These are phyloP conservation scores for Penicillium riverlandense DNA, from an alignment of 495 filamentous ascomycete species.

Conservation along the genomic window DNA sequence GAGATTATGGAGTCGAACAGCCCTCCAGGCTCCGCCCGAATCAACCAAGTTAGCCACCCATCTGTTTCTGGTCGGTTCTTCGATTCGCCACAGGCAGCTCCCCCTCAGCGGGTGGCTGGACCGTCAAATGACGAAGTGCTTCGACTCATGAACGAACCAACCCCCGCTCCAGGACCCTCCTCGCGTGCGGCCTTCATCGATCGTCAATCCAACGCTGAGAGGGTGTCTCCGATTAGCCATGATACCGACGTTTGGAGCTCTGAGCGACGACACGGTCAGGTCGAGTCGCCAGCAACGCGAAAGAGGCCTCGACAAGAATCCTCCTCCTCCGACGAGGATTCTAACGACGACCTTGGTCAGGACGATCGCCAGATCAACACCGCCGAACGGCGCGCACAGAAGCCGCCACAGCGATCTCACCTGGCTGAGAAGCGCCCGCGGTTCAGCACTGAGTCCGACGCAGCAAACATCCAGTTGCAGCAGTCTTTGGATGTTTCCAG, in stretches of 20 bases:
- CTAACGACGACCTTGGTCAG: slow-evolving; percentile 11
- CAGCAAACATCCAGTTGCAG: neutral
- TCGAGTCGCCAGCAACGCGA: slow-evolving; percentile 1
- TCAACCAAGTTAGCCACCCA: slow-evolving; percentile 11
- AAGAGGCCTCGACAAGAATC: slow-evolving; percentile 12
- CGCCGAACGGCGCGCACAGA: slow-evolving; percentile 12
- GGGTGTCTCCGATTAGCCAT: slow-evolving; percentile 24
- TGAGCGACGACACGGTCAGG: slow-evolving; percentile 3
- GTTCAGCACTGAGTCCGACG: neutral
- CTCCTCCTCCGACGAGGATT: slow-evolving; percentile 4
- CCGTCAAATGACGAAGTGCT: neutral
- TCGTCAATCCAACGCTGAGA: slow-evolving; percentile 22
- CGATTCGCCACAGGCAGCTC: neutral
- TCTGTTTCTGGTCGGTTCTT: slow-evolving; percentile 1
- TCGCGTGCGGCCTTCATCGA: slow-evolving; percentile 24
- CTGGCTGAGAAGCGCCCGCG: slow-evolving; percentile 6
- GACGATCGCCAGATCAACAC: slow-evolving; percentile 9
- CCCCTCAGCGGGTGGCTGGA: neutral
- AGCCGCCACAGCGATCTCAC: slow-evolving; percentile 7
- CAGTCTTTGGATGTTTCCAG: neutral
- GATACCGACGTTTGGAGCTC: slow-evolving; percentile 7
- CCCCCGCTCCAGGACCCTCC: neutral
- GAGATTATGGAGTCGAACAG: slow-evolving; percentile 10
- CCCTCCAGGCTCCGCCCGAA: slow-evolving; percentile 13
- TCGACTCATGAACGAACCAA: neutral